phyloP scores from a whole-genome alignment of 352 stramenopile species.

The Pythium apleroticum region DNA sequence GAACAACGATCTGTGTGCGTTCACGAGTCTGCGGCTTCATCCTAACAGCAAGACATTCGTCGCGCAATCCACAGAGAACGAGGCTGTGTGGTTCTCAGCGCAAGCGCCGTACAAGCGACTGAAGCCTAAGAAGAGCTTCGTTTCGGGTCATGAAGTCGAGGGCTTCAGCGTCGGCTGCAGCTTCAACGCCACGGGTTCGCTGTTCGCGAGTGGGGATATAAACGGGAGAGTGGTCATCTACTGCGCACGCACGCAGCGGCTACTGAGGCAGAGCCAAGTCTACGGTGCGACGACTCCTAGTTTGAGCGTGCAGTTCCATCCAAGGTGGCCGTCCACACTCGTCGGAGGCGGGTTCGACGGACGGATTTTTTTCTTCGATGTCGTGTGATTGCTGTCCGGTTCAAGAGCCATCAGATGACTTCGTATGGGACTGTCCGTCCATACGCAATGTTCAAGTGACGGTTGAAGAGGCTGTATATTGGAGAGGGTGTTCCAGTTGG shows the following conservation, averaged over 20 bases:
- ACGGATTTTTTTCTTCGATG: conserved; percentile 8
- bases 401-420: neutral
- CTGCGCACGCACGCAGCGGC: conserved; percentile 20
- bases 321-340: conserved; percentile 15
- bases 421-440: neutral
- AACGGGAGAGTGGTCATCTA: conserved; percentile 52
- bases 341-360: conserved; percentile 10
- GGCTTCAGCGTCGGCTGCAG: conserved; percentile 53
- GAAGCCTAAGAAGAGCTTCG: conserved; percentile 27
- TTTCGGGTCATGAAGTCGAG: conserved; percentile 37
- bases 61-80: conserved; percentile 45
- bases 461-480: too few relatives aligned
- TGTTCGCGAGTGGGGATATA: conserved; percentile 50
- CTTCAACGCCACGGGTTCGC: conserved; percentile 42
- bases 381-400: neutral
- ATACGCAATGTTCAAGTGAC: neutral
- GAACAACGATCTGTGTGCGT: conserved; percentile 44
- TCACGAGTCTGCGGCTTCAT: conserved; percentile 47
- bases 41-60: conserved; percentile 39
- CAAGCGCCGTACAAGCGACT: conserved; percentile 44
- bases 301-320: conserved; percentile 15
- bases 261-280: conserved; percentile 19
- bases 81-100: conserved; percentile 44
- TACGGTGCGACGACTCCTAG: conserved; percentile 10
- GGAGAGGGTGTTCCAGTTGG: too few relatives aligned